Conservation (phyloP, 176 grass and related monocot genomes). For the Eragrostis nindensis region DNA sequence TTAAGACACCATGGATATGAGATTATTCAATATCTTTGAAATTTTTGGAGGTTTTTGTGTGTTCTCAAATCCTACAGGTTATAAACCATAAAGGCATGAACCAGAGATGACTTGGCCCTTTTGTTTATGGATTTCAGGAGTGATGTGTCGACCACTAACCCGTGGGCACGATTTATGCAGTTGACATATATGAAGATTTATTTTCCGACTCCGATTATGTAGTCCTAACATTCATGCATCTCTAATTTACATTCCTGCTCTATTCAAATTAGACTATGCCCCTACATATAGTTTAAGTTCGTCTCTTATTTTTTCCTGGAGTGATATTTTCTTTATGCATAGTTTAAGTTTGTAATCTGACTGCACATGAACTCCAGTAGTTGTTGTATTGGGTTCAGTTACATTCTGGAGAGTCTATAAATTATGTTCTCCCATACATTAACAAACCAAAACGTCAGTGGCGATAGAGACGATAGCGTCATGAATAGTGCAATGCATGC, state of each 20-base stretch:
- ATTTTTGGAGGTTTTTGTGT: too few relatives aligned
- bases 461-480: too few relatives aligned
- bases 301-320: neutral
- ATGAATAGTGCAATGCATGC: neutral
- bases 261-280: neutral
- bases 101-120: too few relatives aligned
- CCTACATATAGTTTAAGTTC: neutral
- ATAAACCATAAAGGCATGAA: too few relatives aligned
- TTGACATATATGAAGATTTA: conserved; percentile 33
- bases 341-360: neutral
- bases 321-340: neutral
- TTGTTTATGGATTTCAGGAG: too few relatives aligned
- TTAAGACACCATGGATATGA: too few relatives aligned
- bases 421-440: neutral
- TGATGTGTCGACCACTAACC: conserved; percentile 20
- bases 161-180: conserved; percentile 8
- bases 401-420: neutral
- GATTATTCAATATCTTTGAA: too few relatives aligned
- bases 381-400: neutral
- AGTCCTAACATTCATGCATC: conserved; percentile 18
- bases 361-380: neutral
- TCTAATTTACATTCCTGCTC: neutral
- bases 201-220: conserved; percentile 28
- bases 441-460: conserved; percentile 21
- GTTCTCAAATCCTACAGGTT: too few relatives aligned